phyloP scores from a whole-genome alignment of 768 basidiomycete species.

The Gloeopeniophorella convolvens region DNA sequence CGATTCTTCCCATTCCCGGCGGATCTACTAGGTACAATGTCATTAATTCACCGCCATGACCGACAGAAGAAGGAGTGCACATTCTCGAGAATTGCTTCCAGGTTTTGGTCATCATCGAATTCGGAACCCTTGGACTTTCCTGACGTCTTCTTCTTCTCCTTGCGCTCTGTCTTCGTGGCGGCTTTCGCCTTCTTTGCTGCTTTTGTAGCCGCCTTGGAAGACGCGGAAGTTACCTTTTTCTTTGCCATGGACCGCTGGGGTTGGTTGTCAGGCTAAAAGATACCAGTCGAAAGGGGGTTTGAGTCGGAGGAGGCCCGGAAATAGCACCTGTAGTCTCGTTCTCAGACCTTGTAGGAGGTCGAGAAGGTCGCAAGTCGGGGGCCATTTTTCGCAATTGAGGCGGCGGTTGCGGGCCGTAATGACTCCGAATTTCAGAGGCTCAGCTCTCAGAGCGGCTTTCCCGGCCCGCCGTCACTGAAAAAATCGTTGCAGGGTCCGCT shows the following conservation, averaged over 20 bases:
- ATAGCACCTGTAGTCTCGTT: too few species aligned
- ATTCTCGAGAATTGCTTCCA: conserved; percentile 79
- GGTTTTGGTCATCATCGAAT: conserved; percentile 64
- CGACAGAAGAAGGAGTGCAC: conserved; percentile 32
- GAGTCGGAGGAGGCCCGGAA: too few species aligned
- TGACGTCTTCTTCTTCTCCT: conserved; percentile 56
- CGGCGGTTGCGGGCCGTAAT: too few species aligned
- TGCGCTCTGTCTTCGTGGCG: conserved; percentile 60
- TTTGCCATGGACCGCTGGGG: conserved; percentile 39
- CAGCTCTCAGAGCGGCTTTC: too few species aligned
- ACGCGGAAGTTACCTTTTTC: conserved; percentile 39
- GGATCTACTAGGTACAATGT: conserved; percentile 52
- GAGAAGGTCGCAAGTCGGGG: too few species aligned
- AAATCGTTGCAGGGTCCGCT: too few species aligned
- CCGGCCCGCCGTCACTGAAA: too few species aligned
- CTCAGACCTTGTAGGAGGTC: too few species aligned
- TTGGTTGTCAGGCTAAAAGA: too few species aligned
- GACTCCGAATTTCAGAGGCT: too few species aligned
- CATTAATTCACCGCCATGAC: background rate
- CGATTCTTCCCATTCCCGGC: conserved; percentile 75
- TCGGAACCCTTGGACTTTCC: conserved; percentile 45
- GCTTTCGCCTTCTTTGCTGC: conserved; percentile 63
- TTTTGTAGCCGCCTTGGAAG: conserved; percentile 39
- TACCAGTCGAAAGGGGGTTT: too few species aligned
- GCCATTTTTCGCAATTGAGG: too few species aligned